phyloP scores from a whole-genome alignment of 148 eudicot species.

The Rhododendron henanense region DNA sequence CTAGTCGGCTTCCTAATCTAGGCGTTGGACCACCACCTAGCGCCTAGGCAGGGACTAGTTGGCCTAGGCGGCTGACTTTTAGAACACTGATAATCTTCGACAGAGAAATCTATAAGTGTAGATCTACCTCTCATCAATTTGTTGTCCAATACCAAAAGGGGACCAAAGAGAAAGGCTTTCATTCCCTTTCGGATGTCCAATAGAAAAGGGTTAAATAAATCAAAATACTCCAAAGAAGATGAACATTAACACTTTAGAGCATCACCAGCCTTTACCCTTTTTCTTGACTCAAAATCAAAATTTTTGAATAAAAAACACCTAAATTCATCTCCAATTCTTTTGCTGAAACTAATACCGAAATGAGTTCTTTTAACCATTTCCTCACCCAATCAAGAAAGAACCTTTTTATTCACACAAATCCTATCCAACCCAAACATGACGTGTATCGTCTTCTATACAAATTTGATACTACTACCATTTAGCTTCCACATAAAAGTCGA shows the following conservation, averaged over 20 bases:
- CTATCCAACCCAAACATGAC: background rate
- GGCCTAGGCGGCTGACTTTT: no score
- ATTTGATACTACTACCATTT: background rate
- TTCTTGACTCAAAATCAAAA: background rate
- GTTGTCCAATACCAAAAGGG: background rate
- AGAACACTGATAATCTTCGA: background rate
- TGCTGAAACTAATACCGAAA: background rate
- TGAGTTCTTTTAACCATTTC: background rate
- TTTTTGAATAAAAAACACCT: background rate
- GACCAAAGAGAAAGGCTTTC: background rate
- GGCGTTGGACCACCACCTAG: no score
- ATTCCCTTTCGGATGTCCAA: background rate
- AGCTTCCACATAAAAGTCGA: background rate
- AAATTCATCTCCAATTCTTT: background rate
- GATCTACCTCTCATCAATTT: background rate
- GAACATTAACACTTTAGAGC: background rate
- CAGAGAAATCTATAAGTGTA: background rate
- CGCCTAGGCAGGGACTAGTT: no score
- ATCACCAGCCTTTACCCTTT: background rate
- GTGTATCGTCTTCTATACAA: background rate
- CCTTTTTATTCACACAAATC: background rate
- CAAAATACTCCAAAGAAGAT: background rate
- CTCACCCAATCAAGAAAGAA: background rate
- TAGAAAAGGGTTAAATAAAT: background rate
- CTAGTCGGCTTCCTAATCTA: no score